Base-by-base conservation (phyloP, 2,329 filamentous ascomycete genomes). In the Aspergillus jensenii region DNA sequence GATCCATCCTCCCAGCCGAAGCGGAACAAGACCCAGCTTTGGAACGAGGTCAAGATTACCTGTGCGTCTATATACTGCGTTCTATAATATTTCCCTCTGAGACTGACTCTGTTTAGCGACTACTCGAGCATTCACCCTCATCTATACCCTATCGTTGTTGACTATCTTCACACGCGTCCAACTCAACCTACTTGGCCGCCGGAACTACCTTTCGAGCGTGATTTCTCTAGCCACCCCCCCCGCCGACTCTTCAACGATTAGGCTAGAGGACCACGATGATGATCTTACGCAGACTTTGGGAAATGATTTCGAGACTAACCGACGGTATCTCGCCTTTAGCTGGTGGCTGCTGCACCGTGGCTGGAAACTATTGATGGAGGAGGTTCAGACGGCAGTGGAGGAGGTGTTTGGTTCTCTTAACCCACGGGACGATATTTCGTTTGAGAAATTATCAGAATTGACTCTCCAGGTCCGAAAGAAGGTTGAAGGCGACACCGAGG, bases 281-380 rank as follows among this genome's bases (percentile, higher is more conserved):
- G 91, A 95, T 71, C 89, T 89, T 68, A 90, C 93, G 54, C 89
- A 93, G 67, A 84, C 87, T 4, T 92, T 96, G 71, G 92, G 92
- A 45, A 93, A 90, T 74, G 95, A 99, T 74, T 97, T 96, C 66
- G 93, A 97, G 74, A 96, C 92, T 35, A 99, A 99, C 76, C 84
- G 93, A 66, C 90, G 90, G 70, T 99, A 98, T 71, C 82, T 99
- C 49, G 96, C 93, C 41, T 96, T 98, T 74, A 96, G 91, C 76
- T 99, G 95, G 95, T 99, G 93, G 93, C 79, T 99, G 47, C 81
- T 99, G 48, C 93, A 99, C 76, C 86, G 87, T 64, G 95, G 95
- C 44, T 98, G 92, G 87, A 86, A 87, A 64, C 86, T 92, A 58
- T 79, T 98, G 56, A 89, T 92, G 83, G 81, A 86, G 56, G 89